These are phyloP conservation scores for Beauveria sp. DNA, from an alignment of 2,329 filamentous ascomycete species.

Conservation along the genomic window DNA sequence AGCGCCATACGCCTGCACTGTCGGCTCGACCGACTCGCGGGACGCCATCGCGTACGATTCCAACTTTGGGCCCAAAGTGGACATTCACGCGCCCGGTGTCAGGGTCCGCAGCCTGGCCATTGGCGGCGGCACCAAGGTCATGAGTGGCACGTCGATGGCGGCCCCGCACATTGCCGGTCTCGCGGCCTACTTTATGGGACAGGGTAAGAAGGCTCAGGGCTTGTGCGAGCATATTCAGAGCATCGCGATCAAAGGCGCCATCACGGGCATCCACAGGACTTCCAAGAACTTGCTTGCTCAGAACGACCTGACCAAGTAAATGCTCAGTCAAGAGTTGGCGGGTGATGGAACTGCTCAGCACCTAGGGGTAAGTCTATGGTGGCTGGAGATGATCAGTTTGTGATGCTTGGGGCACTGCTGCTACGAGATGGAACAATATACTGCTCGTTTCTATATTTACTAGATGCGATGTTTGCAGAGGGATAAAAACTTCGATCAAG, in stretches of 20 bases:
- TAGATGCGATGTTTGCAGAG: too few species aligned
- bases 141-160: constrained; percentile 38
- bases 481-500: too few species aligned
- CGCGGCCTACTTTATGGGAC: constrained; percentile 35
- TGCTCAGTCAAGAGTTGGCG: not conserved
- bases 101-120: constrained; percentile 35
- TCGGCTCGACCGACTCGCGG: constrained; percentile 34
- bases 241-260: not conserved
- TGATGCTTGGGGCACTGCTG: too few species aligned
- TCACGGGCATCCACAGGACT: not conserved
- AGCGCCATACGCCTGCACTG: constrained; percentile 38
- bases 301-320: not conserved
- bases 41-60: constrained; percentile 36
- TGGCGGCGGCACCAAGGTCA: constrained; percentile 26
- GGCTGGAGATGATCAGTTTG: too few species aligned
- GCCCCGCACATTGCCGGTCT: constrained; percentile 33
- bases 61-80: constrained; percentile 37
- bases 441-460: too few species aligned
- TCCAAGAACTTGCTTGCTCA: not conserved
- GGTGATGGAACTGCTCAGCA: too few species aligned
- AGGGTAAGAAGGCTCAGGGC: constrained; percentile 27
- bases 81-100: constrained; percentile 36
- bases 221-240: constrained; percentile 32
- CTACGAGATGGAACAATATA: too few species aligned
- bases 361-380: too few species aligned